A percentile compares a stretch with the other conserved stretches of the same genome.
Conservation (phyloP, 345 rosid genomes). For the Erucastrum elatum region DNA sequence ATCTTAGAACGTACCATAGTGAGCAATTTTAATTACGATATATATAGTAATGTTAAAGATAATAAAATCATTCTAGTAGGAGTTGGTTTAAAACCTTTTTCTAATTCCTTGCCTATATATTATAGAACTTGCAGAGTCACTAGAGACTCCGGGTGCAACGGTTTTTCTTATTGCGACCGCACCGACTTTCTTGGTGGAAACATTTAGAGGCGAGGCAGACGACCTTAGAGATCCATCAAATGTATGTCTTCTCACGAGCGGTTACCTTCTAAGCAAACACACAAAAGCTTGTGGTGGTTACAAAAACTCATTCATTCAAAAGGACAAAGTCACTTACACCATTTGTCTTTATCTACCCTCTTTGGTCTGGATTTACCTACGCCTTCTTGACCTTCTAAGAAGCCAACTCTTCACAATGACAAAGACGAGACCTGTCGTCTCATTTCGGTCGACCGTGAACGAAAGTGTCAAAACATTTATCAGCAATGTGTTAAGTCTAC, state of each 20-base stretch:
- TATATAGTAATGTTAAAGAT: neutral
- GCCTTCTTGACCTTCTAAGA: neutral
- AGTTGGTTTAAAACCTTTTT: neutral
- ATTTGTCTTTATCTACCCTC: slow-evolving; percentile 41
- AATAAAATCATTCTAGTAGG: neutral
- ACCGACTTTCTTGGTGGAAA: slow-evolving; percentile 50
- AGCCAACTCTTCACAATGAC: neutral
- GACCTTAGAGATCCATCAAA: slow-evolving; percentile 16
- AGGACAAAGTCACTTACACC: slow-evolving; percentile 14
- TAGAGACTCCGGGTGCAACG: slow-evolving; percentile 64
- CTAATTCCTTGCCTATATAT: neutral
- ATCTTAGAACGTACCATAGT: neutral
- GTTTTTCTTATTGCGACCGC: slow-evolving; percentile 61
- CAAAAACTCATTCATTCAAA: slow-evolving; percentile 65
- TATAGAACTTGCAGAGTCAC: slow-evolving; percentile 46
- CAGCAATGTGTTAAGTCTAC: no score
- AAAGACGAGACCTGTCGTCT: neutral
- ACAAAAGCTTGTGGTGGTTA: slow-evolving; percentile 74
- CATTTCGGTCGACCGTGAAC: neutral
- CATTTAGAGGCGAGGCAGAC: slow-evolving; percentile 33
- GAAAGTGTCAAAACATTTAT: neutral
- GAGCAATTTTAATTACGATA: neutral
- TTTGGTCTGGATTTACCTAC: neutral
- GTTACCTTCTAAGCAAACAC: slow-evolving; percentile 65
- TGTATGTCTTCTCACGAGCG: slow-evolving; percentile 50